Base-by-base conservation (phyloP, 2,329 filamentous ascomycete genomes). In the Hirsutella rhossiliensis region DNA sequence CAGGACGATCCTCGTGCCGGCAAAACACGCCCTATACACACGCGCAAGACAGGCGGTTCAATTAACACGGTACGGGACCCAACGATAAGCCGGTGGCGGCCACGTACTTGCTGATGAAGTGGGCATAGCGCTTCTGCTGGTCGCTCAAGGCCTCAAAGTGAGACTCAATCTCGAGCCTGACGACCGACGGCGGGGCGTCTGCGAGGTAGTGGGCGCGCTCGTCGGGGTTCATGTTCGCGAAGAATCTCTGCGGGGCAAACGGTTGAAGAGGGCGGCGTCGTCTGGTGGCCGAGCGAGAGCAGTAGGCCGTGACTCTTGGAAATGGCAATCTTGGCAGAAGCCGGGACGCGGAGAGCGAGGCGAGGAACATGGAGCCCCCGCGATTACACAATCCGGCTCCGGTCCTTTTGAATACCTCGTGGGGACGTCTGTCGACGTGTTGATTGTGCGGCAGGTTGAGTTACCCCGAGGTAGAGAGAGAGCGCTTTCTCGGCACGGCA, bases 181-280 rank as follows among this genome's bases (percentile, higher is more conserved):
- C 90, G 45, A 96, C 79, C 41, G 82, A 84, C 1, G 92, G 92
- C 39, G 92, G 92, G 50, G 83, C 82, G 64, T 98, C 92, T 40
- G 92, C 89, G 48, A 94, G 75, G 63, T 94, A 96, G 60, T 94
- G 84, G 62, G 71, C 70, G 49, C 81, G 68, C 50, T 81, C 78
- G 52, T 73, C 64, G 46, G 74, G 63, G 54, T 78, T 69, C 75
- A 82, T 80, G 50, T 61, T 68, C 55, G 59, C 53, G 38, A 54
- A 56, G 34, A 43, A 40, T 42, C 40, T 40, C 31, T 40, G 43
- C 23, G 39, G 37, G 23, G 31, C 13, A 38, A 45, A 30, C 27
- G 44, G 17, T 17, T 37, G 34, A 37, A 17, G 34, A 9, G 3
- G 17, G 17, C 17, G 34, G 15, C 34, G 12, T 37, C 48, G 54